Conservation (phyloP, 176 grass and related monocot genomes). For the Eleusine indica region DNA sequence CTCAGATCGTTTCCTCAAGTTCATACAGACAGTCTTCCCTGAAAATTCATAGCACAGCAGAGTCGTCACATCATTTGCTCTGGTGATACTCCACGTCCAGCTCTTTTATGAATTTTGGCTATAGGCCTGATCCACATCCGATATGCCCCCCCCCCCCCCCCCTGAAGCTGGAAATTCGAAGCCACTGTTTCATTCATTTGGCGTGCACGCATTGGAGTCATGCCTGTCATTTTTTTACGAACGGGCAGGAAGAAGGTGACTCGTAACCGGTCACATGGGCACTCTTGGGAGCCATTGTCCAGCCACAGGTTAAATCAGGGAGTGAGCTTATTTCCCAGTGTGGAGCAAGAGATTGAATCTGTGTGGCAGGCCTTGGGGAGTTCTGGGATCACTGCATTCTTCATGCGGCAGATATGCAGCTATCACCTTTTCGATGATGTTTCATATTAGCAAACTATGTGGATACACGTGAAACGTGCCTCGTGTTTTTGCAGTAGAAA, state of each 20-base stretch:
- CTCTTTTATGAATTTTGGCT: not conserved
- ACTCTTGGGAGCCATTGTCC: not conserved
- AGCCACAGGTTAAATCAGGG: not conserved
- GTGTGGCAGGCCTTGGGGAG: not conserved
- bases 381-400: not conserved
- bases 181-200: not conserved
- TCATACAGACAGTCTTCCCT: slow-evolving; percentile 89
- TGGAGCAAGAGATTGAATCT: not conserved
- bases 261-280: not conserved
- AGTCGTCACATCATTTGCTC: not conserved
- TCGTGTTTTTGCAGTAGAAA: not conserved
- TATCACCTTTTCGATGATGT: not conserved
- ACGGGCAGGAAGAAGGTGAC: not conserved
- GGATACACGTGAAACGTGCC: not conserved
- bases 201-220: not conserved
- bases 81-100: not conserved
- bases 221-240: not conserved
- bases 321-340: not conserved
- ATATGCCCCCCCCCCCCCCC: not conserved
- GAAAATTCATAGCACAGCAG: slow-evolving; percentile 52
- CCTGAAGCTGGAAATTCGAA: not conserved
- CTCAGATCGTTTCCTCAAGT: slow-evolving; percentile 74
- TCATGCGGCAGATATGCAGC: not conserved
- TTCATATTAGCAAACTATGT: not conserved
- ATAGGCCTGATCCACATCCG: not conserved